phyloP scores from a whole-genome alignment of 2,329 filamentous ascomycete species.

The Lomentospora prolificans region DNA sequence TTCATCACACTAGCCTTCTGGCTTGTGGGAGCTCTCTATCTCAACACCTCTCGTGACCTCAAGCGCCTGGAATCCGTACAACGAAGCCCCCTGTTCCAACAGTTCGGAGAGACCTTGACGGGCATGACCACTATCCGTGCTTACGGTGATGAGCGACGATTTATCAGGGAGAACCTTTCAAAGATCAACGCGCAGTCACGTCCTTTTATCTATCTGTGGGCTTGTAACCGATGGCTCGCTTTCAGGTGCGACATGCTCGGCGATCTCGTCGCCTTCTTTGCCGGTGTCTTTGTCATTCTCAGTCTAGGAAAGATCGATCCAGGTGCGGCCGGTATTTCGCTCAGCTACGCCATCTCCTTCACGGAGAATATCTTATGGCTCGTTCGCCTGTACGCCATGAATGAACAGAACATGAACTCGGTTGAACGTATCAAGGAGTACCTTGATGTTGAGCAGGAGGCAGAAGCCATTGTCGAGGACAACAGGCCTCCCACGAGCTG shows the following conservation, averaged over 20 bases:
- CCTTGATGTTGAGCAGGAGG: constrained; percentile 91
- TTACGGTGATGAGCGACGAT: constrained; percentile 87
- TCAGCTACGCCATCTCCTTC: constrained; percentile 94
- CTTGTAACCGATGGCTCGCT: constrained; percentile 90
- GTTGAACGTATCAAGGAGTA: constrained; percentile 98
- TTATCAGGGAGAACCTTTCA: constrained; percentile 80
- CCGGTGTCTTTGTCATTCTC: constrained; percentile 80
- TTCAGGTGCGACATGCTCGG: constrained; percentile 86
- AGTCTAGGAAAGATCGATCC: constrained; percentile 78
- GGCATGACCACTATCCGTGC: constrained; percentile 96
- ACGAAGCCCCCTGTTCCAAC: constrained; percentile 90
- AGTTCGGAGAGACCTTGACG: constrained; percentile 90
- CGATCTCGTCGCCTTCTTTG: constrained; percentile 86
- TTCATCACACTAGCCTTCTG: constrained; percentile 81
- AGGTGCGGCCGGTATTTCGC: constrained; percentile 82
- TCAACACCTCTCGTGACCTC: constrained; percentile 85
- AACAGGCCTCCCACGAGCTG: constrained; percentile 70
- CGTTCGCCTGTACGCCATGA: constrained; percentile 83
- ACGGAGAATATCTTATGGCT: constrained; percentile 97
- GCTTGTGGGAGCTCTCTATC: constrained; percentile 76
- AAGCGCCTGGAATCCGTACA: constrained; percentile 93
- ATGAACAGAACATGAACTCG: constrained; percentile 99
- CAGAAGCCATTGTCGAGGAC: constrained; percentile 64
- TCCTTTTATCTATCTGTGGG: constrained; percentile 95
- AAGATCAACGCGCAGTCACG: constrained; percentile 86